Conservation (phyloP, 306 rosid genomes). For the Lathyrus sativus region DNA sequence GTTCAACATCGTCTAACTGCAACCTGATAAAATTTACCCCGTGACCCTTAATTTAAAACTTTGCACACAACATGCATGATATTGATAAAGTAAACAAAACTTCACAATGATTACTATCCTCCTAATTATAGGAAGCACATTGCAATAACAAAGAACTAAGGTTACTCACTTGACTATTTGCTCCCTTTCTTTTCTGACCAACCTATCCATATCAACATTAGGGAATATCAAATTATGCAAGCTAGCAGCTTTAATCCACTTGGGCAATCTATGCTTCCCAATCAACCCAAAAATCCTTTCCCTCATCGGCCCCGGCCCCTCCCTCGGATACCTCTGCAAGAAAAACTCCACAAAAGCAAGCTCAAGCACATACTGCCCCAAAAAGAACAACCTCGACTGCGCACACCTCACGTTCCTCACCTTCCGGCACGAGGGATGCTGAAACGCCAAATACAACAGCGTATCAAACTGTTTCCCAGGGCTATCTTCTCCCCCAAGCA, state of each 20-base stretch:
- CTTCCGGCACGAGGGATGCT: conserved; percentile 63
- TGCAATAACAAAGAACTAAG: not conserved
- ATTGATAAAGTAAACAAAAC: not conserved
- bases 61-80: not conserved
- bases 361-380: conserved; percentile 89
- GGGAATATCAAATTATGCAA: conserved; percentile 86
- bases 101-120: not conserved
- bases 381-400: conserved; percentile 76
- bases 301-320: conserved; percentile 85
- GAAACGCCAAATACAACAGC: conserved; percentile 81
- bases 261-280: conserved; percentile 73
- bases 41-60: not conserved
- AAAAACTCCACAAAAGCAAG: conserved; percentile 70
- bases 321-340: conserved; percentile 90
- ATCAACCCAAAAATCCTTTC: conserved; percentile 81
- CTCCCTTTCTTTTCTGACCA: conserved; percentile 81
- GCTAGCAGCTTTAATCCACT: conserved; percentile 82
- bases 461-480: conserved; percentile 83
- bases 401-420: conserved; percentile 74
- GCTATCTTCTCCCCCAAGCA: conserved; percentile 62
- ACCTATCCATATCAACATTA: conserved; percentile 63
- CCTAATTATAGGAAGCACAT: not conserved
- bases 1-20: too few relatives aligned
- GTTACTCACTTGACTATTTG: conserved; percentile 71
- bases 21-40: too few relatives aligned